Base-by-base conservation (phyloP, 352 stramenopile species). In the Blastocystis sp. region DNA sequence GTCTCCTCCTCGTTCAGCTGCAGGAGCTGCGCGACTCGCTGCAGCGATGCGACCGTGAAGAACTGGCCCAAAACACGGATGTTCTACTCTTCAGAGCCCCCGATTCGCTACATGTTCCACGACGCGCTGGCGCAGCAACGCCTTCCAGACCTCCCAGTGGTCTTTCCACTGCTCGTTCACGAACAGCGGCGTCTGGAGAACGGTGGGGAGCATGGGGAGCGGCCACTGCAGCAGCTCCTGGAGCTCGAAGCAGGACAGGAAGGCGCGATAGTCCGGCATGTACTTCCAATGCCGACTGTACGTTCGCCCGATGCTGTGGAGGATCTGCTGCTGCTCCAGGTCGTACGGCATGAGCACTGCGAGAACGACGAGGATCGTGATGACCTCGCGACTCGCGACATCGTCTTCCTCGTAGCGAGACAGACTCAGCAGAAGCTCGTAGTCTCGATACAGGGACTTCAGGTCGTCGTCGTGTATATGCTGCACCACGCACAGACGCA, bases 201-300 rank as follows among this genome's bases (percentile, higher is more conserved):
- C 50, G 0, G 68, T 79, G 1, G 41, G 8, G 1, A 56, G 26
- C 41, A 43, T 79, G 1, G 68, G 26, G 0, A 79, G 50, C 30
- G 68, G 68, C 68, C 68, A 79, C 13, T 34, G 11, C 7, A 79
- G 50, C 68, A 79, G 0, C 68, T 79, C 68, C 20, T 20, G 20
- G 18, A 34, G 34, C 50, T 79, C 68, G 55, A 87, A 87, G 39
- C 26, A 75, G 50, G 24, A 9, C 41, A 87, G 39, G 45, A 87
- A 87, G 6, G 18, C 34, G 34, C 63, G 55, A 30, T 78, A 76
- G n/a, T 76, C 63, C 24, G 76, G 18, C 8, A 87, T 7, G 63
- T 87, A 87, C 45, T 87, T 75, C 63, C 55, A 87, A 26, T 69
- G 55, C 8, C 63, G 55, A 26, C 45, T 87, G 45, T 87, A 87